Conservation (phyloP, 2,329 filamentous ascomycete genomes). For the Geosmithia putterillii region DNA sequence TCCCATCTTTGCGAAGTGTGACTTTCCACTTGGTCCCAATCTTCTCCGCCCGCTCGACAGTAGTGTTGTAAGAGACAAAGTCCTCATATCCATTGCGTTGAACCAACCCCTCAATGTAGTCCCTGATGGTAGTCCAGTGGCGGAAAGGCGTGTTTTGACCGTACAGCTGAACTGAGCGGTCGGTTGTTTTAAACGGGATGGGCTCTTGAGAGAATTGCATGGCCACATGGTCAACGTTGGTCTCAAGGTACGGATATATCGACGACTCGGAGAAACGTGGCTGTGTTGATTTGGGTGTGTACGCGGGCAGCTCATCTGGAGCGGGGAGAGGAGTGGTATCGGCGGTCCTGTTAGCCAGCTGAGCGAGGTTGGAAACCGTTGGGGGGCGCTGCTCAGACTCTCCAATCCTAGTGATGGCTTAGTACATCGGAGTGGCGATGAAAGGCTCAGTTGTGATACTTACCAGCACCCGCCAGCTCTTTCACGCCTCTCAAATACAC, state of each 20-base stretch:
- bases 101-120: constrained; percentile 40
- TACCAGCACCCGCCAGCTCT: constrained; percentile 50
- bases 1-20: constrained; percentile 26
- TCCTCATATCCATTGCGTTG: constrained; percentile 39
- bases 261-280: constrained; percentile 44
- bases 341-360: constrained; percentile 33
- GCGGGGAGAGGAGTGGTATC: constrained; percentile 34
- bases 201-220: constrained; percentile 50
- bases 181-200: constrained; percentile 26
- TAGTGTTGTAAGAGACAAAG: constrained; percentile 42
- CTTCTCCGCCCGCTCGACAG: constrained; percentile 46
- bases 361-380: constrained; percentile 28
- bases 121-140: constrained; percentile 42
- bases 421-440: neutral
- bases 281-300: constrained; percentile 24
- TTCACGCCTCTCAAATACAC: constrained; percentile 50
- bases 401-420: constrained; percentile 22
- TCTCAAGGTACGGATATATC: constrained; percentile 52
- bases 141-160: constrained; percentile 48
- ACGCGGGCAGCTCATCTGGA: constrained; percentile 32
- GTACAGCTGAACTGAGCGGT: constrained; percentile 24
- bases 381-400: constrained; percentile 20
- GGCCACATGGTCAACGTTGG: constrained; percentile 44
- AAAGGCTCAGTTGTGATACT: constrained; percentile 11
- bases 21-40: constrained; percentile 36